Percentiles rank a stretch among this genome's conserved stretches.
Evolutionary conservation across 805 yeast genomes (phyloP).

Genomic region (Scheffersomyces amazonensis): DNA sequence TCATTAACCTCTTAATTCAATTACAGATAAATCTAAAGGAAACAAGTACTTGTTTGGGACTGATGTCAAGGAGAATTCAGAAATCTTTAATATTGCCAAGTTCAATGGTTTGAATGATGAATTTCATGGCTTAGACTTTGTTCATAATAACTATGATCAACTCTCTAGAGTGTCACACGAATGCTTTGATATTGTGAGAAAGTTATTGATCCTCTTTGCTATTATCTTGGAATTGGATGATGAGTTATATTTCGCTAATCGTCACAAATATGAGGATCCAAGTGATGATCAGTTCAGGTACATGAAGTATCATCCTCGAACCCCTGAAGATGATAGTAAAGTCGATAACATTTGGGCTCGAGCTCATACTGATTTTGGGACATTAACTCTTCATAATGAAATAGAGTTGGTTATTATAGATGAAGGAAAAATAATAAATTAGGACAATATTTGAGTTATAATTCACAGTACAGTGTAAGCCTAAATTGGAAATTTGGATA

Average conservation of each 20-base stretch:
- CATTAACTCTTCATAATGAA: too few species aligned
- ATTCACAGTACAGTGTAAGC: too few species aligned
- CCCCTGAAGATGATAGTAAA: conserved; percentile 24
- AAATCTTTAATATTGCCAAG: conserved; percentile 30
- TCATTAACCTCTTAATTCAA: too few species aligned
- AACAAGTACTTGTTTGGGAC: conserved; percentile 28
- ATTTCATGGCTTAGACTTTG: conserved; percentile 16
- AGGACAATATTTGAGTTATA: too few species aligned
- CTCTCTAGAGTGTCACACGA: conserved; percentile 18
- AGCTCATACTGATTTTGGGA: conserved; percentile 36
- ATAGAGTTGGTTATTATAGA: too few species aligned
- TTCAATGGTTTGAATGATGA: conserved; percentile 19
- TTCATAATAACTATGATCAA: conserved; percentile 18
- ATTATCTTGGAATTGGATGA: conserved; percentile 27
- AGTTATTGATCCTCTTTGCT: conserved; percentile 28
- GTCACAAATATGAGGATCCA: conserved; percentile 28
- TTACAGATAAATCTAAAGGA: conserved; percentile 26
- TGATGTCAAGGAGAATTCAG: conserved; percentile 25
- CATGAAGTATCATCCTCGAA: conserved; percentile 30
- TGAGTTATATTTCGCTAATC: conserved; percentile 28
- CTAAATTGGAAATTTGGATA: too few species aligned
- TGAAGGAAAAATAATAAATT: too few species aligned
- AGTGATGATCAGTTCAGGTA: conserved; percentile 32
- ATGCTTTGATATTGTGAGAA: conserved; percentile 19
- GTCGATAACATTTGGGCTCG: conserved; percentile 30